Conservation (phyloP, 1,284 basidiomycete genomes). For the Cryptococcus hybrid region DNA sequence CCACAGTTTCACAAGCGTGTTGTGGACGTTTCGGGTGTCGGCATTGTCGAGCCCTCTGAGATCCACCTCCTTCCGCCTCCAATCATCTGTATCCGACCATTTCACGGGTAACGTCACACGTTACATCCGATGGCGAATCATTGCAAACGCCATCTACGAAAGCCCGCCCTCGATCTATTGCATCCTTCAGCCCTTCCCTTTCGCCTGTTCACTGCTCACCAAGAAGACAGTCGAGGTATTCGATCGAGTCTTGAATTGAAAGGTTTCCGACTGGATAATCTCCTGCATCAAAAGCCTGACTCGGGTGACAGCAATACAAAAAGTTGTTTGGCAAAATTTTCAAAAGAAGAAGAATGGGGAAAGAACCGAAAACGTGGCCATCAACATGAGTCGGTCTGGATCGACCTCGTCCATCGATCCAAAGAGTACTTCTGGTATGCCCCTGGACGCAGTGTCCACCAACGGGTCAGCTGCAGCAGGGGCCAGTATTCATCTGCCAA, state of each 20-base stretch:
- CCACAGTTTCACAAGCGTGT: conserved; percentile 70
- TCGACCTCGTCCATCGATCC: conserved; percentile 8
- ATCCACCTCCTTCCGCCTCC: conserved; percentile 45
- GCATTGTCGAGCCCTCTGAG: conserved; percentile 76
- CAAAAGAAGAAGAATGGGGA: conserved; percentile 57
- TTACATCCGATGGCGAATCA: conserved; percentile 10
- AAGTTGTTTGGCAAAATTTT: conserved; percentile 73
- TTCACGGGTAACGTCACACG: conserved; percentile 1
- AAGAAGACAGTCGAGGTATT: no score
- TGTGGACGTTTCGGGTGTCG: conserved; percentile 75
- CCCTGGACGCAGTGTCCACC: neutral
- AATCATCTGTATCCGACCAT: conserved; percentile 1
- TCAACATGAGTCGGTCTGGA: conserved; percentile 13
- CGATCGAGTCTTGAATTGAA: no score
- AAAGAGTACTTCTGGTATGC: neutral
- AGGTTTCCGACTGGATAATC: no score
- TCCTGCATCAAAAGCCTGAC: no score
- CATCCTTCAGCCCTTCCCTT: conserved; percentile 15
- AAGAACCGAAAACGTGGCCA: conserved; percentile 1
- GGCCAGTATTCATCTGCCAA: no score
- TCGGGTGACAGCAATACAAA: conserved; percentile 45
- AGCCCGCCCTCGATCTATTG: conserved; percentile 28
- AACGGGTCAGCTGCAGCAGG: no score
- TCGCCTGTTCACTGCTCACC: no score
- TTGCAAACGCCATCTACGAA: neutral